Evolutionary conservation across 257 asterid species (phyloP), one percentile per base, ranked within the genome.

Genomic region (Avicennia marina): DNA sequence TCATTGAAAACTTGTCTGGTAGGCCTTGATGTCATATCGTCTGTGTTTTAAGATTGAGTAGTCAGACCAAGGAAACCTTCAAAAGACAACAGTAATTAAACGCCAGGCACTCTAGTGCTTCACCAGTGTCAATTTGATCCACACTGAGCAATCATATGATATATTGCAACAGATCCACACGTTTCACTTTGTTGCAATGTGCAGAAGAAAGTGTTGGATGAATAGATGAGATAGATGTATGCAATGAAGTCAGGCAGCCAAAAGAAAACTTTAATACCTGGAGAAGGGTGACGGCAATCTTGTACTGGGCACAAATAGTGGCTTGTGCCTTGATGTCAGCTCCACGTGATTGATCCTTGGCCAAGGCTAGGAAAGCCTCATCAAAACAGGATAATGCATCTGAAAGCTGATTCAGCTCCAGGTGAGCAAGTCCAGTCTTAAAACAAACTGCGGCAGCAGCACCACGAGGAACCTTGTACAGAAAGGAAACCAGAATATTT

Each of bases 271-370:
- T 64, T 21, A 49, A 49, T 75, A 91, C 98, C 97, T 80, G 95
- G 56, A 93, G 97, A 72, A 93, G 94, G 68, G 99, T 86, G 58
- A 93, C 99, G 4, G 97, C 97, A 64, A 89, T 89, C 83, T 93
- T 93, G 79, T 93, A 93, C 62, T 93, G 99, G 63, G 99, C 99
- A 73, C 97, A 89, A 64, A 93, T 93, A 44, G 99, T 93, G 73
- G 97, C 99, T 76, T 93, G 99, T n/a, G 99, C 97, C 67, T 89
- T 93, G 56, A 84, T 86, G 73, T 89, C 99, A 65, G 85, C 97
- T 75, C 95, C 99, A 51, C 99, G 99, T 61, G 99, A 93, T 65
- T 89, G 97, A 76, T 93, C 99, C 78, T 93, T 93, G 50, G 99
- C 99, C 67, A 93, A 72, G 49, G 98, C 97, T 49, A 93, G 79